Base-by-base conservation (phyloP, 1,284 basidiomycete species). In the Cryptococcus sp. region DNA sequence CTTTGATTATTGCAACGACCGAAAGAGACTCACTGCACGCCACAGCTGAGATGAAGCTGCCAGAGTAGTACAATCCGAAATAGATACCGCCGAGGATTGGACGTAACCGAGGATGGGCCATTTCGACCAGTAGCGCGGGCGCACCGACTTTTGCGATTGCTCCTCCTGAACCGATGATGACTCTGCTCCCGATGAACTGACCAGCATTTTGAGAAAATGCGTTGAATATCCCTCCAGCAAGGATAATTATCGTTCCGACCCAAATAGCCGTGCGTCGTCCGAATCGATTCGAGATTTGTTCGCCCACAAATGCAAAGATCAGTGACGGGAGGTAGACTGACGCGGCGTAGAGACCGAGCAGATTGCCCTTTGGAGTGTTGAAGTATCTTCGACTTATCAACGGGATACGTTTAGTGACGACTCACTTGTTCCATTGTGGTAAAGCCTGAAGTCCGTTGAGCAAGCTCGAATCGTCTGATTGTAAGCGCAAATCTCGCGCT, bases 281-380 rank as follows among this genome's bases (percentile, higher is more conserved):
- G 22, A 54, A 67, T n/a, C 64, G 46, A n/a, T 37, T 48, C 4
- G 59, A 58, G 45, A 68, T 49, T 39, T 46, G 63, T 17, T 62
- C 61, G 17, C 60, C 65, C 2, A 70, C 23, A 46, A 70, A 68
- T 8, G 63, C 63, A 13, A 57, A 56, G 25, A 66, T 47, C 7
- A 70, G 47, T 3, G 66, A 62, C 17, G 68, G 68, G 46, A 72
- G 61, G 58, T 62, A 70, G 48, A 70, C 43, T 3, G 52, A 51
- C 2, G 70, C 66, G 3, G 70, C 57, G 41, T 53, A 49, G 15
- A 72, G 52, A 29, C 70, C 68, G 34, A 72, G 68, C 11, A 47
- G 50, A 7, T 61, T 55, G 20, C 64, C 55, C 11, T 49, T 50
- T 3, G 70, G 70, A 2, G 54, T 39, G 25, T 59, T 44, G 47